Percentiles rank a stretch among this genome's conserved stretches.
These are phyloP conservation scores for Schizothecium vesticola DNA, from an alignment of 495 filamentous ascomycete genomes.

Conservation along the genomic window DNA sequence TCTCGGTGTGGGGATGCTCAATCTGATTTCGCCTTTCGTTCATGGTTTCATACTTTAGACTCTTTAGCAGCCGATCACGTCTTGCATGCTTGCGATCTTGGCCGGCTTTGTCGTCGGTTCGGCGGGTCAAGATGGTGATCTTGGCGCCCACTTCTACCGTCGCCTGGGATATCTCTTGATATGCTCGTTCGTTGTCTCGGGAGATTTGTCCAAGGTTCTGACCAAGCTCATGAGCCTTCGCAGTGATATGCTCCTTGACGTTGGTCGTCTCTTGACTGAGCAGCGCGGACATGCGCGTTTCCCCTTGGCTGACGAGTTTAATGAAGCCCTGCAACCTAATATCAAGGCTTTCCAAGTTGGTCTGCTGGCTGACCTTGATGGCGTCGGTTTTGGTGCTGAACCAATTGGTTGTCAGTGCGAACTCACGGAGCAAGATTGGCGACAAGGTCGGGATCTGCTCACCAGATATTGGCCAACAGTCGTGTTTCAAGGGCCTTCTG, in stretches of 20 bases:
- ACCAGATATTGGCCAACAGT: background rate
- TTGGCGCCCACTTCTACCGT: background rate
- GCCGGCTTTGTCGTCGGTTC: background rate
- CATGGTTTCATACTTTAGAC: constrained; percentile 12
- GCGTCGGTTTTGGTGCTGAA: constrained; percentile 8
- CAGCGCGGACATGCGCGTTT: background rate
- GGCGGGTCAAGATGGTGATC: background rate
- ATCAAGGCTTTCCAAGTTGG: background rate
- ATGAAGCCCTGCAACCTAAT: constrained; percentile 3
- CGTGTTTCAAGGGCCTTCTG: constrained; percentile 4
- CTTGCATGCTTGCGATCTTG: background rate
- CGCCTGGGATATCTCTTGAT: background rate
- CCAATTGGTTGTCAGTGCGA: background rate
- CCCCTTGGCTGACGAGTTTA: background rate
- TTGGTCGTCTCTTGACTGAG: background rate
- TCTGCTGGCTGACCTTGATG: background rate
- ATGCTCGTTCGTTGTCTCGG: background rate
- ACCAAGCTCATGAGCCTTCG: background rate
- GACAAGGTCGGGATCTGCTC: background rate
- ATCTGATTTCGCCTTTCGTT: constrained; percentile 8
- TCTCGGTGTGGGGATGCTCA: background rate
- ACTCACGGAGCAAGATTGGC: background rate
- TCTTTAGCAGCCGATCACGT: constrained; percentile 1
- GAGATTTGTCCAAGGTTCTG: background rate
- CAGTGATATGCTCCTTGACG: constrained; percentile 2